Conservation (phyloP, 257 asterid species). For the Gentiana macrophylla region DNA sequence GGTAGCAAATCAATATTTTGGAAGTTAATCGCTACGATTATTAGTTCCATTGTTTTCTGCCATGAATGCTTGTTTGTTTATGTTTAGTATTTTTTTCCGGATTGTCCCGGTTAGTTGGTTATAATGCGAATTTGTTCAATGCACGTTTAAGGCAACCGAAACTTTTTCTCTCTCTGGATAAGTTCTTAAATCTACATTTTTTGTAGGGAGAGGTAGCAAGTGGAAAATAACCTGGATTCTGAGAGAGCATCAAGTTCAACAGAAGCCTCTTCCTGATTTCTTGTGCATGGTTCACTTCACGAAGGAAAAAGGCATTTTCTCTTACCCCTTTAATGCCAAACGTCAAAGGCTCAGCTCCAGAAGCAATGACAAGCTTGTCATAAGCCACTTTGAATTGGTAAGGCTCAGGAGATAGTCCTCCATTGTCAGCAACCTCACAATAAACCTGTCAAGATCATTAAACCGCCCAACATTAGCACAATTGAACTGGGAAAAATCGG, state of each 20-base stretch:
- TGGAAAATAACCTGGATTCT: slow-evolving; percentile 64
- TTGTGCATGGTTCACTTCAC: slow-evolving; percentile 86
- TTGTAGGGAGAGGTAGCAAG: too few relatives aligned
- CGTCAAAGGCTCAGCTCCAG: slow-evolving; percentile 85
- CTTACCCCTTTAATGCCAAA: slow-evolving; percentile 84
- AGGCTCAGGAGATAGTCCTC: slow-evolving; percentile 28
- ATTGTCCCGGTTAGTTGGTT: too few relatives aligned
- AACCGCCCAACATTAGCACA: not conserved
- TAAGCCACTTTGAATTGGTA: slow-evolving; percentile 72
- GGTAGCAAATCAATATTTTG: not conserved
- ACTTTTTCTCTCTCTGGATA: too few relatives aligned
- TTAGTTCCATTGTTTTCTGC: not conserved
- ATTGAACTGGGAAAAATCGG: not conserved
- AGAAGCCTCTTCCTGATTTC: slow-evolving; percentile 87
- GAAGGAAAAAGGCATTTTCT: slow-evolving; percentile 76
- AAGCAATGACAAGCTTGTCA: slow-evolving; percentile 85
- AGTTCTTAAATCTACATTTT: too few relatives aligned
- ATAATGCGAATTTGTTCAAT: too few relatives aligned
- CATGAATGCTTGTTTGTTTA: too few relatives aligned
- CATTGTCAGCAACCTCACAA: slow-evolving; percentile 49
- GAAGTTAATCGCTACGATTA: not conserved
- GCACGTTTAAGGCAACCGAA: too few relatives aligned
- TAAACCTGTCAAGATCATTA: slow-evolving; percentile 34
- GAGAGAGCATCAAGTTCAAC: slow-evolving; percentile 75
- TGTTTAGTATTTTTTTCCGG: not conserved